These are phyloP conservation scores for Neurospora sp. DNA, from an alignment of 495 filamentous ascomycete genomes.

Conservation along the genomic window DNA sequence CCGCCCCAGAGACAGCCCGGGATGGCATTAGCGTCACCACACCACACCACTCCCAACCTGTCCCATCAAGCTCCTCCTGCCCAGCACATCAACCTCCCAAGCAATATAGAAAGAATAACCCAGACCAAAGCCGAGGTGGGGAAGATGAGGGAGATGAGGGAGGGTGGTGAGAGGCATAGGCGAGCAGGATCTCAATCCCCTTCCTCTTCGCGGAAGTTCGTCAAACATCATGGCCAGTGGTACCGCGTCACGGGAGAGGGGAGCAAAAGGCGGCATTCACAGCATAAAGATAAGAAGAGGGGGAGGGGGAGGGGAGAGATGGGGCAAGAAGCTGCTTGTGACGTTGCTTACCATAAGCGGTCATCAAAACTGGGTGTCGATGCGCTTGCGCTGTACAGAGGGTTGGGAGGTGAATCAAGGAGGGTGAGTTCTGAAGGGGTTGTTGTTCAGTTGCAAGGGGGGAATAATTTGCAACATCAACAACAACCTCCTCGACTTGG, in stretches of 20 bases:
- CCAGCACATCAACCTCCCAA: neutral
- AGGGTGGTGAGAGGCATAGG: neutral
- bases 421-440: neutral
- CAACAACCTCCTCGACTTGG: neutral
- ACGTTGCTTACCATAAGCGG: neutral
- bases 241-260: neutral
- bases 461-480: neutral
- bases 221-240: neutral
- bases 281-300: neutral
- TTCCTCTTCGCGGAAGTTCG: neutral
- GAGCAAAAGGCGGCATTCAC: neutral
- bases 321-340: neutral
- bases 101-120: neutral
- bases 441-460: neutral
- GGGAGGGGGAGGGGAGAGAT: neutral
- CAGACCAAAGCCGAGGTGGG: too few species aligned
- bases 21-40: neutral
- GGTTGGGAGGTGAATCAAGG: neutral
- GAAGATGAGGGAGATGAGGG: too few species aligned
- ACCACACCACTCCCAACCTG: neutral
- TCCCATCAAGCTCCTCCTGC: neutral
- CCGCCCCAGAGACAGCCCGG: neutral
- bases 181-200: too few species aligned
- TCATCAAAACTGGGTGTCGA: neutral
- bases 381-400: neutral